Evolutionary conservation across 345 rosid genomes (phyloP).

Genomic region (Bruguiera sexangula): DNA sequence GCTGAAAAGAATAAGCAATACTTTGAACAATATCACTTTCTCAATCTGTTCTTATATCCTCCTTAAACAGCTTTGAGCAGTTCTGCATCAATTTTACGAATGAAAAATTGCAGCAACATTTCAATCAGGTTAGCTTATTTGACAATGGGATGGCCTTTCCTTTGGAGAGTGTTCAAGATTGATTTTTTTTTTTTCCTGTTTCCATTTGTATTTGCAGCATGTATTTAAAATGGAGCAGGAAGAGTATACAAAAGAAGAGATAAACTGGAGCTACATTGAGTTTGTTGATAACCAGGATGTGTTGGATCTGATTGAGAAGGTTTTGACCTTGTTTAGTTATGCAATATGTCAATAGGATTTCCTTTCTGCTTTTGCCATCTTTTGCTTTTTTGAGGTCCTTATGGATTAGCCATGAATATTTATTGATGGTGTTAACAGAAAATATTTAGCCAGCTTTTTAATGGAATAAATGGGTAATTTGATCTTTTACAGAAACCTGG

Average conservation of each 20-base stretch:
- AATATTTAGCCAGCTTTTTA: background rate
- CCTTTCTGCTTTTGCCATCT: slow-evolving; percentile 3
- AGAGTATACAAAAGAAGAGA: slow-evolving; percentile 94
- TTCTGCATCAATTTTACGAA: slow-evolving; percentile 95
- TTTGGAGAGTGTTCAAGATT: background rate
- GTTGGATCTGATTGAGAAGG: slow-evolving; percentile 94
- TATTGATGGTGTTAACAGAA: background rate
- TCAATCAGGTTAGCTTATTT: slow-evolving; percentile 66
- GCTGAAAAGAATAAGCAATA: background rate
- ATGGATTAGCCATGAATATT: background rate
- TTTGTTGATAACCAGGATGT: slow-evolving; percentile 98
- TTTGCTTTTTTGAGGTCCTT: background rate
- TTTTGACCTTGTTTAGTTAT: slow-evolving; percentile 17
- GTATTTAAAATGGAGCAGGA: slow-evolving; percentile 99
- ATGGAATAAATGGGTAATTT: background rate
- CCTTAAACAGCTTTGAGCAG: slow-evolving; percentile 72
- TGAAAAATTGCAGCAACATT: slow-evolving; percentile 96
- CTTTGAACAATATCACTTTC: background rate
- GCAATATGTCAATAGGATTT: slow-evolving; percentile 3
- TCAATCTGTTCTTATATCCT: background rate
- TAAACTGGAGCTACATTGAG: slow-evolving; percentile 97
- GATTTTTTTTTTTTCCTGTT: slow-evolving; percentile 2
- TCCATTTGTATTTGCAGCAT: slow-evolving; percentile 56
- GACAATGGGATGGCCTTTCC: background rate
- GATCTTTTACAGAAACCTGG: slow-evolving; percentile 82